Conservation (phyloP, 2,329 filamentous ascomycete species). For the Biscogniauxia mediterranea region DNA sequence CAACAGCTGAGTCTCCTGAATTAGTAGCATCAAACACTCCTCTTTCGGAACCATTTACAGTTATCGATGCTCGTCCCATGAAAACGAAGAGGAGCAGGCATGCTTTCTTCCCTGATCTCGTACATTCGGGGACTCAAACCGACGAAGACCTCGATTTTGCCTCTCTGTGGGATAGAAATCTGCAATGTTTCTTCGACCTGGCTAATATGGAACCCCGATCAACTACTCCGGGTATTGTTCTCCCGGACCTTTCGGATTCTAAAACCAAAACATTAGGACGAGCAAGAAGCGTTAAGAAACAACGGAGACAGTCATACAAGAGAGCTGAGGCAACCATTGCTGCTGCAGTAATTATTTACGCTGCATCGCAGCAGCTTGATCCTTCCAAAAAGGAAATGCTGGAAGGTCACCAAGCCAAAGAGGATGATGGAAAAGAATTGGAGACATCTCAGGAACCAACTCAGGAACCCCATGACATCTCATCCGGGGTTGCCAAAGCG, state of each 20-base stretch:
- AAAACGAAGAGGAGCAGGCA: conserved; percentile 21
- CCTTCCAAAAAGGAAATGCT: conserved; percentile 32
- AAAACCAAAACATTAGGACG: conserved; percentile 40
- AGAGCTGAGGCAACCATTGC: conserved; percentile 53
- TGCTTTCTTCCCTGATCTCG: conserved; percentile 19
- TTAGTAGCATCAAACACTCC: conserved; percentile 13
- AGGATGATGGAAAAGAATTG: conserved; percentile 19
- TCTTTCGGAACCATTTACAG: conserved; percentile 21
- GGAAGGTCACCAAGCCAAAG: conserved; percentile 22
- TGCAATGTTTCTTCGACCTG: conserved; percentile 12
- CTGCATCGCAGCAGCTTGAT: conserved; percentile 48
- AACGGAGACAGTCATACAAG: conserved; percentile 44
- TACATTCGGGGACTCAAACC: conserved; percentile 32
- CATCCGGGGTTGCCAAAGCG: conserved; percentile 24
- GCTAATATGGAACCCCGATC: conserved; percentile 36
- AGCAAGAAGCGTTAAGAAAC: conserved; percentile 43
- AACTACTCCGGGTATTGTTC: conserved; percentile 46
- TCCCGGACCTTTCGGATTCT: conserved; percentile 42
- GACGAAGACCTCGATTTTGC: conserved; percentile 18
- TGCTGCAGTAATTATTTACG: conserved; percentile 53
- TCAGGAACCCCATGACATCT: conserved; percentile 26
- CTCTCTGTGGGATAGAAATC: conserved; percentile 14
- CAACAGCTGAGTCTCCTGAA: conserved; percentile 12
- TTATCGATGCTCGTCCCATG: conserved; percentile 16
- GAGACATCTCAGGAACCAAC: conserved; percentile 16